These are phyloP conservation scores for Tolypocladium tropicale DNA, from an alignment of 2,329 filamentous ascomycete species.

Conservation along the genomic window DNA sequence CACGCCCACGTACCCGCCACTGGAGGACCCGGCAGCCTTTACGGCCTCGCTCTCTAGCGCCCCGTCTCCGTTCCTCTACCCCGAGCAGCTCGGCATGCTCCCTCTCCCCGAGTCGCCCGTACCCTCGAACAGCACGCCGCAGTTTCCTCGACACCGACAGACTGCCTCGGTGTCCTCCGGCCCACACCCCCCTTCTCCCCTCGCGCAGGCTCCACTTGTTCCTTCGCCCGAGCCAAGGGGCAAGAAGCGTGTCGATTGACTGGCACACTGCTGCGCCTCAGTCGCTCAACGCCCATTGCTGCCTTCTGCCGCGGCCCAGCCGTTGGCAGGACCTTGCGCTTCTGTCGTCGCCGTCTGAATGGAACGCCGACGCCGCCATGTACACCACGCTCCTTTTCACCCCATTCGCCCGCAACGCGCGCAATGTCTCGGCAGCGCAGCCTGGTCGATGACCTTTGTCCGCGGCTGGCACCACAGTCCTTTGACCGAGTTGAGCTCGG, in stretches of 20 bases:
- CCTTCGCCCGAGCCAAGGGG: constrained; percentile 12
- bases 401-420: constrained; percentile 17
- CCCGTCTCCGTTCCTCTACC: constrained; percentile 34
- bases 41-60: constrained; percentile 26
- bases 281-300: background rate
- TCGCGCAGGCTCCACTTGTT: constrained; percentile 20
- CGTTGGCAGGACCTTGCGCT: background rate
- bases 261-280: constrained; percentile 9
- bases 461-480: constrained; percentile 11
- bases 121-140: constrained; percentile 18
- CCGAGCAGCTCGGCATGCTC: constrained; percentile 32
- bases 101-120: constrained; percentile 35
- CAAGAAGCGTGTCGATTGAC: constrained; percentile 22
- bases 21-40: constrained; percentile 27
- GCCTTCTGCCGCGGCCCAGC: constrained; percentile 9
- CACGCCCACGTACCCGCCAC: constrained; percentile 32
- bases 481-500: constrained; percentile 19
- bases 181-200: constrained; percentile 24
- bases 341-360: constrained; percentile 1
- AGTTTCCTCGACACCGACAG: constrained; percentile 27
- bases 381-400: constrained; percentile 26
- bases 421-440: constrained; percentile 1
- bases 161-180: constrained; percentile 23
- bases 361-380: constrained; percentile 23
- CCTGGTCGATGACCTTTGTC: background rate